A percentile compares a stretch with the other conserved stretches of the same genome.
These are phyloP conservation scores for Dendrobium huoshanense DNA, from an alignment of 106 monocot genomes.

Conservation along the genomic window DNA sequence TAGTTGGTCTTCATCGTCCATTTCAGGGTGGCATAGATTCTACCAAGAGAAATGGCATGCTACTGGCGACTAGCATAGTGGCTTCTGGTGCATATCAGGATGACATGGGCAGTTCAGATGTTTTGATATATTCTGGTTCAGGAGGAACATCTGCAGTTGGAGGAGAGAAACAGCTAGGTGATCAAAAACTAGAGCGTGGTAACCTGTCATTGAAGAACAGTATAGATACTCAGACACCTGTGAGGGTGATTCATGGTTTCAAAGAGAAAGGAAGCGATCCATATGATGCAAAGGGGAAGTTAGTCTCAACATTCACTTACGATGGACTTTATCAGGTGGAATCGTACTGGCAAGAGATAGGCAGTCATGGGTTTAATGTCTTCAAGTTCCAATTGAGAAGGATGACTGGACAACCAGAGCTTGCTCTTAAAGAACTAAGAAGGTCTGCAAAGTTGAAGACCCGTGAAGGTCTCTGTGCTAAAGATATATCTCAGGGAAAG, in stretches of 20 bases:
- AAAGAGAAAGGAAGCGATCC: slow-evolving; percentile 37
- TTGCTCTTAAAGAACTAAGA: slow-evolving; percentile 51
- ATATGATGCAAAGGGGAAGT: slow-evolving; percentile 38
- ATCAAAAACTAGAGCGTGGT: slow-evolving; percentile 87
- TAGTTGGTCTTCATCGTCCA: slow-evolving; percentile 78
- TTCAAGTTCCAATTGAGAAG: slow-evolving; percentile 69
- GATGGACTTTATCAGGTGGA: slow-evolving; percentile 82
- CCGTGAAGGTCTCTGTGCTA: slow-evolving; percentile 52
- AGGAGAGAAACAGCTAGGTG: slow-evolving; percentile 41
- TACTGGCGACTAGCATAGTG: slow-evolving; percentile 69
- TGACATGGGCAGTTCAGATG: slow-evolving; percentile 64
- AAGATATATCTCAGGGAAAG: slow-evolving; percentile 77
- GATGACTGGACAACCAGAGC: slow-evolving; percentile 81
- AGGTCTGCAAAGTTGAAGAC: slow-evolving; percentile 33
- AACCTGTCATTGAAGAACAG: slow-evolving; percentile 82
- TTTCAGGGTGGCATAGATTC: slow-evolving; percentile 81
- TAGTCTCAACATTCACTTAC: slow-evolving; percentile 64
- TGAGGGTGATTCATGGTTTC: slow-evolving; percentile 74
- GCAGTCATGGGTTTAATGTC: slow-evolving; percentile 35
- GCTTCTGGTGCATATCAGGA: slow-evolving; percentile 77
- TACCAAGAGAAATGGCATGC: slow-evolving; percentile 16
- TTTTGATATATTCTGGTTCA: slow-evolving; percentile 83
- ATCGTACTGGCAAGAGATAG: slow-evolving; percentile 45
- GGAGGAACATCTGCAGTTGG: slow-evolving; percentile 55
- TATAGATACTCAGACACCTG: slow-evolving; percentile 58